Evolutionary conservation across 768 basidiomycete species (phyloP).

Genomic region (Clitopilus hobsonii): DNA sequence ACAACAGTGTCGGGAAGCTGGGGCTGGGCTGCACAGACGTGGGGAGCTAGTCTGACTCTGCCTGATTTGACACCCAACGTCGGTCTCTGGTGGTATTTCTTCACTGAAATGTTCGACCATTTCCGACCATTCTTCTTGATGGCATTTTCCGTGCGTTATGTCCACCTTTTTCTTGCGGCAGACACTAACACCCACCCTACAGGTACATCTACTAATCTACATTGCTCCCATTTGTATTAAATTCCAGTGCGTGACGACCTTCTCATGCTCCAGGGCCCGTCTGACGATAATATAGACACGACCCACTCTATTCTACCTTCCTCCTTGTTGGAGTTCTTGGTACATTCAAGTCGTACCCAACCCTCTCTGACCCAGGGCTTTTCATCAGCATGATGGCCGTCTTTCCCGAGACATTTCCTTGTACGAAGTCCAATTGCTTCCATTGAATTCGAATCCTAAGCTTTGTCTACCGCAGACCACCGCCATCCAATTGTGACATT

Average conservation of each 20-base stretch:
- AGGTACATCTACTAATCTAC: conserved; percentile 84
- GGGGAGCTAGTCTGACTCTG: conserved; percentile 83
- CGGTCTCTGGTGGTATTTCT: conserved; percentile 99
- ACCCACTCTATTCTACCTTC: conserved; percentile 77
- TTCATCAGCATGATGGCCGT: conserved; percentile 77
- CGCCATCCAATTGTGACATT: conserved; percentile 81
- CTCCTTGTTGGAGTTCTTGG: conserved; percentile 73
- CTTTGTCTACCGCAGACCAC: conserved; percentile 49
- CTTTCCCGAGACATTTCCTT: conserved; percentile 80
- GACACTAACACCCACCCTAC: neutral
- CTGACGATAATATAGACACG: conserved; percentile 48
- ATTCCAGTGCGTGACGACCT: conserved; percentile 57
- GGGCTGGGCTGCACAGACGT: conserved; percentile 73
- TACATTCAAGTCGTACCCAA: conserved; percentile 90
- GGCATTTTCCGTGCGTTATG: conserved; percentile 74
- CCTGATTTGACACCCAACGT: conserved; percentile 92
- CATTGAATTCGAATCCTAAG: conserved; percentile 1
- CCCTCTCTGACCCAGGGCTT: conserved; percentile 83
- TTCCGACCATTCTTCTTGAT: conserved; percentile 94
- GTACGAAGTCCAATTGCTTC: conserved; percentile 41
- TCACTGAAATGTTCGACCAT: conserved; percentile 99
- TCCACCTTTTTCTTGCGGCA: neutral
- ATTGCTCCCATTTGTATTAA: conserved; percentile 82
- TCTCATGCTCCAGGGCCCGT: neutral
- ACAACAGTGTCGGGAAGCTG: conserved; percentile 55